Conservation (phyloP, 2,329 filamentous ascomycete species). For the Penicillium italicum region DNA sequence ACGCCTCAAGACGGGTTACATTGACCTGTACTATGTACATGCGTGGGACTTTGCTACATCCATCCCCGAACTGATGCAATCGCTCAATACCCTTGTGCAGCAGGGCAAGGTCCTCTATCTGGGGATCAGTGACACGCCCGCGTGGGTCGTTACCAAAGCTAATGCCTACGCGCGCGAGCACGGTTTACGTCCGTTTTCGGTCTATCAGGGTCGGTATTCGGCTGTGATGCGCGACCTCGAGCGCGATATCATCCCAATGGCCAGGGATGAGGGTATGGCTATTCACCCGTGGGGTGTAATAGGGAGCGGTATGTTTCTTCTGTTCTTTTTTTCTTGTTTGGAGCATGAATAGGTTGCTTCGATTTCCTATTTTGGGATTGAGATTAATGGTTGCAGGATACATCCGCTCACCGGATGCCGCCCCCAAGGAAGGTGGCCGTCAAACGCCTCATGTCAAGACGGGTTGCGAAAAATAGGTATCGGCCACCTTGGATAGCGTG, state of each 20-base stretch:
- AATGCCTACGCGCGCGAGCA: conserved; percentile 63
- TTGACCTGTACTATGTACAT: conserved; percentile 40
- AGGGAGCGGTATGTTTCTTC: conserved; percentile 28
- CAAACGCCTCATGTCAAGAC: conserved; percentile 4
- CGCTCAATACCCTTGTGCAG: conserved; percentile 57
- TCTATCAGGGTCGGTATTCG: conserved; percentile 66
- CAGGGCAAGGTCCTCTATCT: conserved; percentile 65
- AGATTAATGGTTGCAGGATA: neutral
- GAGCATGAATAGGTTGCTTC: neutral
- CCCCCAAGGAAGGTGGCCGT: neutral
- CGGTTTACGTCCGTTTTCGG: conserved; percentile 64
- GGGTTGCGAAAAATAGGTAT: conserved; percentile 17
- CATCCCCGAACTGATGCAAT: conserved; percentile 66
- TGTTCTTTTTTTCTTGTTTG: too few relatives aligned
- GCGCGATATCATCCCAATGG: conserved; percentile 67
- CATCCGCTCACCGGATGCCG: neutral
- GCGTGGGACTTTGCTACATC: conserved; percentile 64
- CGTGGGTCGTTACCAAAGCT: conserved; percentile 56
- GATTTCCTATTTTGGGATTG: neutral
- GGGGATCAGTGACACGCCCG: conserved; percentile 65
- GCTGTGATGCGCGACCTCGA: conserved; percentile 63
- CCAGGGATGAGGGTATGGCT: conserved; percentile 59
- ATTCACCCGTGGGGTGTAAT: conserved; percentile 53
- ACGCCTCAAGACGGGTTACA: conserved; percentile 36
- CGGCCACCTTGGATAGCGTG: conserved; percentile 17